Base-by-base conservation (phyloP, 2,329 filamentous ascomycete species). In the Talaromyces sp. region DNA sequence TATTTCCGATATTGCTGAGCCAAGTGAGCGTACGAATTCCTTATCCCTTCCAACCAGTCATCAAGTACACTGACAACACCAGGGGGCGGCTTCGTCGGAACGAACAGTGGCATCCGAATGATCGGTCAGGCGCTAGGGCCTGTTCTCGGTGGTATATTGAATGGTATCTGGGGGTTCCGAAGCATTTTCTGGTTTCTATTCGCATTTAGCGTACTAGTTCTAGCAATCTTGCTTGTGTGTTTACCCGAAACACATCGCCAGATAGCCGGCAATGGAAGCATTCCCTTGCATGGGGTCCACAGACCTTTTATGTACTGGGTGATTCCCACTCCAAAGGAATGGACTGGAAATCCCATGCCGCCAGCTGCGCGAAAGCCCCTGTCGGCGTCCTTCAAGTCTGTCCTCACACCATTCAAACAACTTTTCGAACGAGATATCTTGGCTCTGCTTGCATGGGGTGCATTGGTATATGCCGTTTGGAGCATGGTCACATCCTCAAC, bases 401-500 rank as follows among this genome's bases (percentile, higher is more conserved):
- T 55, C 7, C 31, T 58, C 24, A 27, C 27, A 3, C 55, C 52
- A 7, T 59, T 63, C 10, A 60, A 26, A 2, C 41, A 53, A 17
- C 50, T 62, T 1, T 56, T 59, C 2, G 68, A 77, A 46, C 75
- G 76, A 58, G 73, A 75, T 46, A 59, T 55, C 46, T 61, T 54
- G 27, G 68, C 69, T n/a, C 69, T 70, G 13, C 67, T 78, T 4
- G 65, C 73, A 14, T 69, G 71, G 21, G 62, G 72, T 32, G 70
- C 70, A 46, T 69, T 60, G 68, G 61, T 68, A 62, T 54, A 58
- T 71, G 49, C 65, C 70, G 51, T 77, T 70, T 65, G 72, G 69
- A 17, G 69, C 66, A 46, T 75, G 70, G 69, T 78, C 73, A 69
- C 72, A 1, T 70, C 71, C 31, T 68, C 68, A 24, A 64, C 75